Percentiles rank a stretch among this genome's conserved stretches.
Conservation (phyloP, 345 rosid species). For the Citrus inodora region DNA sequence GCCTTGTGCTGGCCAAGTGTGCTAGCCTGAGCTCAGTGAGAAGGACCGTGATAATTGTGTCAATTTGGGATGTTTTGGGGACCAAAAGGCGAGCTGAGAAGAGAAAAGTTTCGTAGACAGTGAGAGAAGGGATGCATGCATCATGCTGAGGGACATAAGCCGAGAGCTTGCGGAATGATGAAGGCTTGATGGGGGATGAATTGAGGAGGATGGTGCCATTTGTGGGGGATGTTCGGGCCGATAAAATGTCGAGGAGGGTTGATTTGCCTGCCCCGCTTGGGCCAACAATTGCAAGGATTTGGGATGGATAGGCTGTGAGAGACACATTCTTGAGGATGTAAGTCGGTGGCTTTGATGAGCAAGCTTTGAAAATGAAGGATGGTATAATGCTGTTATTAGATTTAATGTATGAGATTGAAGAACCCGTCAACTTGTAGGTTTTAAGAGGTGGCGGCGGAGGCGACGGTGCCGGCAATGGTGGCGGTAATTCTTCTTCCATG, state of each 20-base stretch:
- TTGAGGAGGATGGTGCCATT: constrained; percentile 64
- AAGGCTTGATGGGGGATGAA: constrained; percentile 67
- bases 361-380: constrained; percentile 34
- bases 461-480: constrained; percentile 22
- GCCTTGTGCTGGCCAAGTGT: constrained; percentile 53
- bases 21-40: constrained; percentile 56
- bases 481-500: constrained; percentile 41
- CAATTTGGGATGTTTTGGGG: constrained; percentile 35
- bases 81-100: constrained; percentile 71
- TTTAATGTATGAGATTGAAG: constrained; percentile 64
- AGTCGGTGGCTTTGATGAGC: constrained; percentile 42
- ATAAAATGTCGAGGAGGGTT: constrained; percentile 88
- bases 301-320: constrained; percentile 70
- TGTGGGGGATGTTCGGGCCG: constrained; percentile 78
- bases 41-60: constrained; percentile 45
- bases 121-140: constrained; percentile 66
- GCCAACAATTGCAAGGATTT: constrained; percentile 93
- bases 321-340: constrained; percentile 66
- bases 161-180: constrained; percentile 77
- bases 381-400: constrained; percentile 29
- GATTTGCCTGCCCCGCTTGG: constrained; percentile 98
- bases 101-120: constrained; percentile 71
- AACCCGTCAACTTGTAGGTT: constrained; percentile 58
- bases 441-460: constrained; percentile 24
- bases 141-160: constrained; percentile 93